Conservation (phyloP, 768 basidiomycete species). For the Serendipita sp. region DNA sequence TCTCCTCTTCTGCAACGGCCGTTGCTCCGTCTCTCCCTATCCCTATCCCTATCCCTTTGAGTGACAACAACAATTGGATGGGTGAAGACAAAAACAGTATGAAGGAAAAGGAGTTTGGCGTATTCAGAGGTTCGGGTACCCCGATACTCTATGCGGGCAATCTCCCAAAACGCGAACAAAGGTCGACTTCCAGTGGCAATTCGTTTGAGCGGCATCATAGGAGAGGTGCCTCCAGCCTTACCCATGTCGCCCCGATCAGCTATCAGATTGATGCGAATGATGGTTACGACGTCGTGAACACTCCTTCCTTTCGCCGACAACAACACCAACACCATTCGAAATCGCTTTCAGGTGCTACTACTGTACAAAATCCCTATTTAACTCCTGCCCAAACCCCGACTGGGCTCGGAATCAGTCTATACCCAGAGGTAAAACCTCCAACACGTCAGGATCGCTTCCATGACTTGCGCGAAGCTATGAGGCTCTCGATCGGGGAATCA, state of each 20-base stretch:
- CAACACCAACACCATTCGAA: neutral
- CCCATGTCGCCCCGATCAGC: too few species aligned
- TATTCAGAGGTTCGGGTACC: neutral
- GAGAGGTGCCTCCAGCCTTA: too few species aligned
- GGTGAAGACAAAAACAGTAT: neutral
- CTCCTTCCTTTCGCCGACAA: neutral
- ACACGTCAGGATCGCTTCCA: neutral
- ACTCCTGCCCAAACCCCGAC: neutral
- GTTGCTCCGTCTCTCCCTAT: neutral
- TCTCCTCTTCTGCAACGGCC: conserved; percentile 2
- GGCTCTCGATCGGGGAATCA: neutral
- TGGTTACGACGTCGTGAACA: too few species aligned
- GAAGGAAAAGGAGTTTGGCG: neutral
- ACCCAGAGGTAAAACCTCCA: neutral
- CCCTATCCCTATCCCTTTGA: neutral
- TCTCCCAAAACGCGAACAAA: neutral
- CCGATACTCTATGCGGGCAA: neutral
- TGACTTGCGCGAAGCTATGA: conserved; percentile 1
- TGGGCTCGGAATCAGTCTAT: neutral
- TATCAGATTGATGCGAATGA: too few species aligned
- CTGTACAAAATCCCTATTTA: neutral
- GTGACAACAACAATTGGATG: neutral
- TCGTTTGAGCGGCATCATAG: neutral
- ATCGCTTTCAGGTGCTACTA: neutral
- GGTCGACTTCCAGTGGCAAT: neutral